These are phyloP conservation scores for Leccinum fibrillosum DNA, from an alignment of 768 basidiomycete species.

Conservation along the genomic window DNA sequence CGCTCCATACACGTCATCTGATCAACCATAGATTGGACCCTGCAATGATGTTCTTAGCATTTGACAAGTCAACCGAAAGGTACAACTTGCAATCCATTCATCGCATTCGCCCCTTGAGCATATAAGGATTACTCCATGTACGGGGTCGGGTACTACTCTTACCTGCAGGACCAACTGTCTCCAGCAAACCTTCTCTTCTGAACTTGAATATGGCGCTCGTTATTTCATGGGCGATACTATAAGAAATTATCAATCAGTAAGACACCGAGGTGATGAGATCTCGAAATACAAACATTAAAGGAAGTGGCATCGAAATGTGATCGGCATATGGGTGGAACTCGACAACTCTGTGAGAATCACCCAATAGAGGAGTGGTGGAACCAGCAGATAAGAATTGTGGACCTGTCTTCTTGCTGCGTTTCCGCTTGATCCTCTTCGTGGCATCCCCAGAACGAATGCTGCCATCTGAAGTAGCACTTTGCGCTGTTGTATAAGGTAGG, in stretches of 20 bases:
- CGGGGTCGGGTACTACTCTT: slow-evolving; percentile 13
- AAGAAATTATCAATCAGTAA: neutral
- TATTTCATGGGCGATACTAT: slow-evolving; percentile 81
- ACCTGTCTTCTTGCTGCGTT: slow-evolving; percentile 62
- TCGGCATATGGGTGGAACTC: slow-evolving; percentile 60
- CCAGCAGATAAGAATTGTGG: slow-evolving; percentile 22
- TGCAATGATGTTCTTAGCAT: slow-evolving; percentile 28
- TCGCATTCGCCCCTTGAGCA: slow-evolving; percentile 64
- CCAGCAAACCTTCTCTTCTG: slow-evolving; percentile 77
- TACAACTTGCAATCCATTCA: slow-evolving; percentile 58
- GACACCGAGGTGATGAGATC: neutral
- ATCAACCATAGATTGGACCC: slow-evolving; percentile 79
- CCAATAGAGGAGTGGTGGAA: slow-evolving; percentile 61
- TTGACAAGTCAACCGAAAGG: neutral
- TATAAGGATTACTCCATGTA: neutral
- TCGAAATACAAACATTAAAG: slow-evolving; percentile 59
- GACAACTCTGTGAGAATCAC: slow-evolving; percentile 49
- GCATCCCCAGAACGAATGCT: slow-evolving; percentile 40
- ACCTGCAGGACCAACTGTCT: slow-evolving; percentile 89
- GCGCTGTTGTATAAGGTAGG: slow-evolving; percentile 43
- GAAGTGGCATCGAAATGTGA: slow-evolving; percentile 70
- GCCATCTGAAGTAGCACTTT: slow-evolving; percentile 24
- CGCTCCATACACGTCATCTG: slow-evolving; percentile 86
- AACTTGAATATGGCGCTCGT: slow-evolving; percentile 66
- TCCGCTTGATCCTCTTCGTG: slow-evolving; percentile 66